These are phyloP conservation scores for Bipolaris gigantea DNA, from an alignment of 2,329 filamentous ascomycete species.

Conservation along the genomic window DNA sequence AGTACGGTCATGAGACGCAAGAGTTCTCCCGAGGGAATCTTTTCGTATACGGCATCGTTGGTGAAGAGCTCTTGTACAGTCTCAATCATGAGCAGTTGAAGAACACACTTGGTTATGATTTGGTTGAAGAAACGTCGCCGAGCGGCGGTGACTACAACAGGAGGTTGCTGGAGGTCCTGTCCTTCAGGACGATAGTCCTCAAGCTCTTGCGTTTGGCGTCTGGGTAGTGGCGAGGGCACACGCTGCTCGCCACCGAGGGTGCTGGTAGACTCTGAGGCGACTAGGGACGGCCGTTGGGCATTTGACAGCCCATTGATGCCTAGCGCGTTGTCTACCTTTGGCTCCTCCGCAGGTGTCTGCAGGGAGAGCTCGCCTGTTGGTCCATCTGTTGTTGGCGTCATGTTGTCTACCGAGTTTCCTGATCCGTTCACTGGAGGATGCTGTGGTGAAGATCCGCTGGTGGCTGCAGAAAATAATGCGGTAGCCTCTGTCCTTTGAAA, in stretches of 20 bases:
- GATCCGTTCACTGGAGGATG: conserved; percentile 55
- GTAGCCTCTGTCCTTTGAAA: conserved; percentile 94
- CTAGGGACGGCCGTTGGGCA: conserved; percentile 34
- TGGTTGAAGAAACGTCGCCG: conserved; percentile 96
- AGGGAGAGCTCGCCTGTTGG: conserved; percentile 41
- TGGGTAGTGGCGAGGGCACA: conserved; percentile 38
- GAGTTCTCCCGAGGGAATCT: conserved; percentile 88
- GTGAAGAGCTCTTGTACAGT: conserved; percentile 98
- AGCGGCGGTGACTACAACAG: conserved; percentile 88
- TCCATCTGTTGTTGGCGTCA: conserved; percentile 42
- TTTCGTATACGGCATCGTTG: conserved; percentile 89
- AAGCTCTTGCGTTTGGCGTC: conserved; percentile 54
- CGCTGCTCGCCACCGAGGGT: conserved; percentile 26
- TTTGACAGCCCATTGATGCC: conserved; percentile 48
- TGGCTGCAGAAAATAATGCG: conserved; percentile 87
- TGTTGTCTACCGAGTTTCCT: conserved; percentile 47
- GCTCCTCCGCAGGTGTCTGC: conserved; percentile 34
- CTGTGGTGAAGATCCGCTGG: conserved; percentile 45
- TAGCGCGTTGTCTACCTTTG: conserved; percentile 45
- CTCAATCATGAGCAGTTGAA: conserved; percentile 98
- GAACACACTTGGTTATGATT: conserved; percentile 97
- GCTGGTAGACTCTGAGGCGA: conserved; percentile 33
- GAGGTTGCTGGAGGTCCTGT: conserved; percentile 74
- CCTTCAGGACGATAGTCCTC: conserved; percentile 83
- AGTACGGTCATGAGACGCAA: conserved; percentile 89